A percentile compares a stretch with the other conserved stretches of the same genome.
phyloP scores from a whole-genome alignment of 2,329 filamentous ascomycete genomes.

The Colletotrichum gloeosporioides region DNA sequence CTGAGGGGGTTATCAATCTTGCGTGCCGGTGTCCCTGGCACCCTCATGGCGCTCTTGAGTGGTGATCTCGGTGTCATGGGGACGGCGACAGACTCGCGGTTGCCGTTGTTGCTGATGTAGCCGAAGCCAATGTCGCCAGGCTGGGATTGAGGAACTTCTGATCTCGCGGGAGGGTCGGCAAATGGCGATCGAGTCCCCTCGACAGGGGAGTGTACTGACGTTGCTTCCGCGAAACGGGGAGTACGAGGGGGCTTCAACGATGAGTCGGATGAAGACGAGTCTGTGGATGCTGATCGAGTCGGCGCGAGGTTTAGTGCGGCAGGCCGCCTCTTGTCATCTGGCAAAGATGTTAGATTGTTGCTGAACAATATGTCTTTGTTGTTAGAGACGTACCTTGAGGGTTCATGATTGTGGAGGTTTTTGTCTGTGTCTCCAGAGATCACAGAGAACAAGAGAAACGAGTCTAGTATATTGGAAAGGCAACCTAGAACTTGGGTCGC shows the following conservation, averaged over 20 bases:
- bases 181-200: conserved; percentile 65
- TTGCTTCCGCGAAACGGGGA: conserved; percentile 82
- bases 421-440: conserved; percentile 21
- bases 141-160: conserved; percentile 67
- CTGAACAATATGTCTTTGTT: neutral
- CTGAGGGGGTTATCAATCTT: conserved; percentile 80
- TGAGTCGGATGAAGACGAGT: conserved; percentile 57
- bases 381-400: conserved; percentile 42
- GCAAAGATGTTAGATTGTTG: conserved; percentile 31
- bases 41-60: conserved; percentile 88
- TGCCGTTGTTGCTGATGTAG: conserved; percentile 67
- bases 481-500: conserved; percentile 1
- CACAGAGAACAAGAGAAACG: conserved; percentile 8
- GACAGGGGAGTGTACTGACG: conserved; percentile 78
- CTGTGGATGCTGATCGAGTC: conserved; percentile 52
- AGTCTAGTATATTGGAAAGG: conserved; percentile 23
- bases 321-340: conserved; percentile 63
- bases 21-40: conserved; percentile 80
- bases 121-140: conserved; percentile 92
- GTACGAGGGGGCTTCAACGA: conserved; percentile 73
- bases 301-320: conserved; percentile 59
- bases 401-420: conserved; percentile 34
- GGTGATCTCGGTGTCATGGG: conserved; percentile 77
- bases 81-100: conserved; percentile 63
- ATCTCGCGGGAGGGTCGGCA: conserved; percentile 61